A percentile compares a stretch with the other conserved stretches of the same genome.
These are phyloP conservation scores for Lathyrus oleraceus DNA, from an alignment of 306 rosid species.

Conservation along the genomic window DNA sequence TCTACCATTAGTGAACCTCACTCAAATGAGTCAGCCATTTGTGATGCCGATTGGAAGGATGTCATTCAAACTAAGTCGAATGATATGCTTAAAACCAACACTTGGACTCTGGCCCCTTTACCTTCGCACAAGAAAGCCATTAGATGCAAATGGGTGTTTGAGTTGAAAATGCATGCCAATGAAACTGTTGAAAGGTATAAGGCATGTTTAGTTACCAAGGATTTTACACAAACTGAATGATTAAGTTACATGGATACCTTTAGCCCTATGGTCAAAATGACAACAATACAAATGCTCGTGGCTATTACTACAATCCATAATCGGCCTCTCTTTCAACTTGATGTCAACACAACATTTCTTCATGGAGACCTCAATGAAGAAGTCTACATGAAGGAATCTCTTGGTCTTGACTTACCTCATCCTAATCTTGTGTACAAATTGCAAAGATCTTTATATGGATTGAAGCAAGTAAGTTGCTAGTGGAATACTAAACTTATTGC, in stretches of 20 bases:
- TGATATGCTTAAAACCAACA: too few species aligned
- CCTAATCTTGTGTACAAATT: not conserved
- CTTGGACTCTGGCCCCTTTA: too few species aligned
- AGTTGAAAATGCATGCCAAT: not conserved
- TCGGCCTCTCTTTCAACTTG: not conserved
- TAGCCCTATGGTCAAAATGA: not conserved
- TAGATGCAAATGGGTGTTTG: not conserved
- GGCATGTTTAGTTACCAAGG: not conserved
- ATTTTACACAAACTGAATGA: not conserved
- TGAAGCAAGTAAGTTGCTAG: not conserved
- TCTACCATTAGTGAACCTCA: too few species aligned
- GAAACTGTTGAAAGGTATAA: not conserved
- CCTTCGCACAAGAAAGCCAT: too few species aligned
- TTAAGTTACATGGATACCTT: not conserved
- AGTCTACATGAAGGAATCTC: not conserved
- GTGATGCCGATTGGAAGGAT: too few species aligned
- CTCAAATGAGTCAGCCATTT: too few species aligned
- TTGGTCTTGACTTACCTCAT: not conserved
- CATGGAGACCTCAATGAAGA: not conserved
- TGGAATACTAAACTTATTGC: not conserved
- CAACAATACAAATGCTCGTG: not conserved
- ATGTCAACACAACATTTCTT: not conserved
- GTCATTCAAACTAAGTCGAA: too few species aligned
- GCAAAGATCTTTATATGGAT: not conserved
- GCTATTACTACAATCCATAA: not conserved